Evolutionary conservation across 2,329 filamentous ascomycete genomes (phyloP), one percentile per base, ranked within the genome.

Genomic region (Orbilia brochopaga): DNA sequence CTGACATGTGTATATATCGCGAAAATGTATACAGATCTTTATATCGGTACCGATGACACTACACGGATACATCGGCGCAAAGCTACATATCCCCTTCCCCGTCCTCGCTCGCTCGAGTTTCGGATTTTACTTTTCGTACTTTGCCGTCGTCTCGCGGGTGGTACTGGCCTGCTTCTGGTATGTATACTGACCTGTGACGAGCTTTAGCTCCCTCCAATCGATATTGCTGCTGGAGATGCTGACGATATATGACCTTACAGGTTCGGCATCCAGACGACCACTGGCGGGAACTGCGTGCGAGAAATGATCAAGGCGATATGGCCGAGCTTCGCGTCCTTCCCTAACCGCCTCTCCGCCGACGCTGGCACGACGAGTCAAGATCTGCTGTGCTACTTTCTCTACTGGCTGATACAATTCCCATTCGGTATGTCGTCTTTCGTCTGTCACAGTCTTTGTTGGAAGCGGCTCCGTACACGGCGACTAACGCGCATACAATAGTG

Each of bases 191-290:
- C 50, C 63, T 56, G 55, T 65, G 50, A 44, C 72, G 23, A 52
- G n/a, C n/a, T n/a, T n/a, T 67, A 17, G 50, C 21, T 3, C 21
- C 15, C 15, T 17, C 4, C 15, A 53, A 30, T 24, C 24, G 19
- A 44, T 63, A 55, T n/a, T 50, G 6, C 6, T 4, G 21, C n/a
- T 19, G 42, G 17, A 17, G 11, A 42, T 73, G 8, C 4, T 32
- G 27, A 32, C 4, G 8, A 8, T 32, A 8, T 32, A 8, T 32
- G 27, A 8, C 8, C 8, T 32, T 3, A 55, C 35, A 73, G 75
- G 88, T 85, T 88, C 59, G 86, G 86, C 0, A 87, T 89, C 52
- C 86, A 89, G 74, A 85, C 84, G 44, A 85, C 86, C 69, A 87
- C 87, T 73, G 87, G 87, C 0, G 86, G 83, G 0, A 84, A 85